phyloP scores from a whole-genome alignment of 2,329 filamentous ascomycete species.

The Trichoderma atroviride region DNA sequence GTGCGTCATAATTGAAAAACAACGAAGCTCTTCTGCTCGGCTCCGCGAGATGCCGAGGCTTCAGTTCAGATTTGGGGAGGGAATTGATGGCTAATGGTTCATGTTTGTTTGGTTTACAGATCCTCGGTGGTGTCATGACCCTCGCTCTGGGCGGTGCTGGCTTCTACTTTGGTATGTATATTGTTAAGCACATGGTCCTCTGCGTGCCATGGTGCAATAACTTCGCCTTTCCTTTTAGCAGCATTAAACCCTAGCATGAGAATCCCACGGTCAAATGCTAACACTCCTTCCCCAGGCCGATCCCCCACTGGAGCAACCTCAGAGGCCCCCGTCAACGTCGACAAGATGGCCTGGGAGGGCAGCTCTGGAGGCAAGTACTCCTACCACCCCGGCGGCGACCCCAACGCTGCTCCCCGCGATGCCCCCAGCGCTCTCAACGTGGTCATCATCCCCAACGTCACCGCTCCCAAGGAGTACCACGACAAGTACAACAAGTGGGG shows the following conservation, averaged over 20 bases:
- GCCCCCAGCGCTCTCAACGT: slow-evolving; percentile 95
- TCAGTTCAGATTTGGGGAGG: neutral
- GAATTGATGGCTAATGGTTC: neutral
- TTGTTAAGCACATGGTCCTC: neutral
- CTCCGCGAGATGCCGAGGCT: neutral
- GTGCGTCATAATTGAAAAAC: slow-evolving; percentile 44
- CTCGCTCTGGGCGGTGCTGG: slow-evolving; percentile 85
- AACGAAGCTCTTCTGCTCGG: slow-evolving; percentile 24
- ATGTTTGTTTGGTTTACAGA: slow-evolving; percentile 53
- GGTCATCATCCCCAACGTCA: slow-evolving; percentile 91
- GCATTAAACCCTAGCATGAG: neutral
- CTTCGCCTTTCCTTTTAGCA: neutral
- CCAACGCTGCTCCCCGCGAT: slow-evolving; percentile 73
- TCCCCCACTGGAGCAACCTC: slow-evolving; percentile 84
- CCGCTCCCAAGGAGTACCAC: slow-evolving; percentile 88
- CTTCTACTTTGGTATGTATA: slow-evolving; percentile 75
- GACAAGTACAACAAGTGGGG: slow-evolving; percentile 99
- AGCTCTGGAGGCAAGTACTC: slow-evolving; percentile 68
- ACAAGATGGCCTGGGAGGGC: slow-evolving; percentile 89
- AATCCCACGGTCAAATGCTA: neutral
- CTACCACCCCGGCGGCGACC: slow-evolving; percentile 85
- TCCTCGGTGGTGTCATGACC: slow-evolving; percentile 89
- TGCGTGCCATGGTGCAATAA: slow-evolving; percentile 1
- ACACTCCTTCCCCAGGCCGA: slow-evolving; percentile 56
- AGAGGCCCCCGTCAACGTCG: slow-evolving; percentile 75